Percentiles rank a stretch among this genome's conserved stretches.
phyloP scores from a whole-genome alignment of 495 filamentous ascomycete genomes.

The Bacidia rubella region DNA sequence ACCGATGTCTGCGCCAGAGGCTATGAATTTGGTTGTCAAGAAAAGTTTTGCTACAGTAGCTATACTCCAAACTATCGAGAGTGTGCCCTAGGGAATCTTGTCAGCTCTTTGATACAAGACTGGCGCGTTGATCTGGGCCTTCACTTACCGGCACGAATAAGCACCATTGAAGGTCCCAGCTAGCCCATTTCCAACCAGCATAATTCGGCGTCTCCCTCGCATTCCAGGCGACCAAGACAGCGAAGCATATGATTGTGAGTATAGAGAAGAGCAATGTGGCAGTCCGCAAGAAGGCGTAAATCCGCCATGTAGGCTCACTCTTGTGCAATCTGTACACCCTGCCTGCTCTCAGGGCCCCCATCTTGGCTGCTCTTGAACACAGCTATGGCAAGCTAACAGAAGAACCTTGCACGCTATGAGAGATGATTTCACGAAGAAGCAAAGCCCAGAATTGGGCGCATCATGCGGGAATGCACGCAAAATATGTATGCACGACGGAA shows the following conservation, averaged over 20 bases:
- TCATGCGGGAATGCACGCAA: too few relatives aligned
- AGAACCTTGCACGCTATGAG: neutral
- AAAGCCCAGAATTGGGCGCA: neutral
- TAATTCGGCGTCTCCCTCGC: neutral
- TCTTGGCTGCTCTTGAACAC: neutral
- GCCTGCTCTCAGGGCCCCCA: neutral
- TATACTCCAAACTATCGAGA: constrained; percentile 5
- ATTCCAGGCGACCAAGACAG: neutral
- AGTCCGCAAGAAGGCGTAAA: neutral
- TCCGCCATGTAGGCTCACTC: neutral
- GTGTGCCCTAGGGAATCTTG: neutral
- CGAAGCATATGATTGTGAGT: constrained; percentile 4
- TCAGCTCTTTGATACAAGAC: neutral
- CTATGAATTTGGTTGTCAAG: neutral
- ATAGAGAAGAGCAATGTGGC: neutral
- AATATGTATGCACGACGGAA: neutral
- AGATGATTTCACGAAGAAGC: too few relatives aligned
- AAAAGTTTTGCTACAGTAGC: neutral
- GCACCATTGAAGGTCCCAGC: neutral
- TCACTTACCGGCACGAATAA: constrained; percentile 4
- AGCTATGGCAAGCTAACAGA: neutral
- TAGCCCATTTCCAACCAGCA: neutral
- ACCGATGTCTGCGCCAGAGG: constrained; percentile 5
- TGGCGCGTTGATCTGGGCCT: too few relatives aligned
- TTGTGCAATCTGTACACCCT: neutral